Base-by-base conservation (phyloP, 352 stramenopile species). In the Phytophthora syringae region DNA sequence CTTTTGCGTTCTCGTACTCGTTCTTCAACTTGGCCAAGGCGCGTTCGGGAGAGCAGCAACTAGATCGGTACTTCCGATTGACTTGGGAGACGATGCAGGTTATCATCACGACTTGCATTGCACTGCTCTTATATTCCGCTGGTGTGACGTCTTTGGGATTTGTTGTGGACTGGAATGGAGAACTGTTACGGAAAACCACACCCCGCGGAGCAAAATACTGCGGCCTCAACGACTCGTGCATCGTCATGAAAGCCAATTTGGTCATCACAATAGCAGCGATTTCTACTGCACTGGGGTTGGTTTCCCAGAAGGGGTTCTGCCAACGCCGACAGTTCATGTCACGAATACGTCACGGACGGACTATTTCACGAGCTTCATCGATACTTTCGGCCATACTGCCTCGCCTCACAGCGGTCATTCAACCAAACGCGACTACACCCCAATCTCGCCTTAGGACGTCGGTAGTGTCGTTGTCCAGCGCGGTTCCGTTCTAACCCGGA, bases 71-170 rank as follows among this genome's bases (percentile, higher is more conserved):
- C 32, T 75, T 75, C 56, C 67, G 61, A 1, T 15, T 72, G 1
- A 67, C 67, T 7, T 75, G 67, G 67, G 67, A 75, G 51, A 62
- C 60, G 5, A 67, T 71, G 54, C 67, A 72, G 39, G 60, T 72
- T 5, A 24, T 71, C n/a, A 68, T 69, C 44, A 72, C 67, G 15
- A 42, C 54, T 4, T n/a, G 51, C 20, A 49, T 70, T 2, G 66
- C 53, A 22, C 32, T 74, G 10, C 25, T 67, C 5, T 71, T 22
- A 20, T 64, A 27, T 49, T 52, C 47, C 4, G 43, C 55, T 5
- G 40, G 47, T 64, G 22, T 9, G 7, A 75, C 67, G 2, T 55
- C 61, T 18, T 28, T 75, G 15, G 45, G 39, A 9, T 70, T 67
- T 54, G 62, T 75, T 11, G 64, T 36, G 7, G 50, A 48, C 7